Percentiles rank a stretch among this genome's conserved stretches.
These are phyloP conservation scores for Dothideomycetes sp. DNA, from an alignment of 2,329 filamentous ascomycete genomes.

Conservation along the genomic window DNA sequence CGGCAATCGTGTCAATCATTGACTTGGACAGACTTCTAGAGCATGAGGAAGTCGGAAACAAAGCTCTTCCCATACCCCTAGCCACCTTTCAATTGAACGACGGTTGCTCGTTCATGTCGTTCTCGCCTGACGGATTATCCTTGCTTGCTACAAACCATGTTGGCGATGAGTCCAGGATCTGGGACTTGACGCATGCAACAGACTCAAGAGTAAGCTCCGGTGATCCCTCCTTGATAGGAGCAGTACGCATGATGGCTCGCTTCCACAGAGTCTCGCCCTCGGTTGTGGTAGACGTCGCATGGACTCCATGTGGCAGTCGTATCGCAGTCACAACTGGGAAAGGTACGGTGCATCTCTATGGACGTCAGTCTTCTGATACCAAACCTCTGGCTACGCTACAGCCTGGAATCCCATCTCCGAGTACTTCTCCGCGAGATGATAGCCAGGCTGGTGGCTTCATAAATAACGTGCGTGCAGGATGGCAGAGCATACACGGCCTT, in stretches of 20 bases:
- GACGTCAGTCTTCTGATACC: constrained; percentile 5
- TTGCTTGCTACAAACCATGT: constrained; percentile 74
- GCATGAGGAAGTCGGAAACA: constrained; percentile 38
- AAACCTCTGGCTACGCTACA: constrained; percentile 5
- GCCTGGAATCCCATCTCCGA: constrained; percentile 13
- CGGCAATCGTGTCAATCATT: constrained; percentile 64
- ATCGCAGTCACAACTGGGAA: constrained; percentile 86
- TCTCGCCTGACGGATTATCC: constrained; percentile 63
- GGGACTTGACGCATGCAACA: constrained; percentile 60
- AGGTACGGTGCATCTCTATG: constrained; percentile 88
- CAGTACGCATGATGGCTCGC: constrained; percentile 52
- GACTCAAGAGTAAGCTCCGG: constrained; percentile 30
- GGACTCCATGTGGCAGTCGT: constrained; percentile 75
- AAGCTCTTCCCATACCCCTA: constrained; percentile 49
- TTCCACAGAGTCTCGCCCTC: constrained; percentile 89
- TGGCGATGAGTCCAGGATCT: constrained; percentile 73
- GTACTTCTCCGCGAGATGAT: constrained; percentile 15
- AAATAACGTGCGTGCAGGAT: constrained; percentile 15
- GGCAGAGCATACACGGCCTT: constrained; percentile 45
- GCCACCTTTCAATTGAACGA: constrained; percentile 62
- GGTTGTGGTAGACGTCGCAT: constrained; percentile 80
- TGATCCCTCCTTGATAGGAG: constrained; percentile 31
- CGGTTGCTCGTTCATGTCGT: constrained; percentile 73
- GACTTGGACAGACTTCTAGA: constrained; percentile 55
- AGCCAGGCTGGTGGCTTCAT: constrained; percentile 14